phyloP scores from a whole-genome alignment of 2,329 filamentous ascomycete species.

The Verticillium nubilum region DNA sequence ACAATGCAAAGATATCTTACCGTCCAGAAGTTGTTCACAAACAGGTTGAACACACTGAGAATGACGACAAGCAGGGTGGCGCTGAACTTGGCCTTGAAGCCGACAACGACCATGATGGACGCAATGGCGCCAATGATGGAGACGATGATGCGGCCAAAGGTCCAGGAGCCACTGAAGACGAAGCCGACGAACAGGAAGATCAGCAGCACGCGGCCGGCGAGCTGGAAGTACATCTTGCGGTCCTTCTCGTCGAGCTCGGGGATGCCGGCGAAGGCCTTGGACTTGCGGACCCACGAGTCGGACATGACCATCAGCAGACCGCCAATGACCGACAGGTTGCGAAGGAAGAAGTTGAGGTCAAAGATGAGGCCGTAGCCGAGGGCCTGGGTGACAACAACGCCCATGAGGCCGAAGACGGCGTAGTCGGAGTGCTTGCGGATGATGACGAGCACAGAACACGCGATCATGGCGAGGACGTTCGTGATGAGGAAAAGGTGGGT shows the following conservation, averaged over 20 bases:
- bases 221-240: slow-evolving; percentile 99
- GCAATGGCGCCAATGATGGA: slow-evolving; percentile 81
- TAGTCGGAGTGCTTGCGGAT: slow-evolving; percentile 88
- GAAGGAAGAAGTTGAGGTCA: slow-evolving; percentile 99
- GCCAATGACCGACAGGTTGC: slow-evolving; percentile 95
- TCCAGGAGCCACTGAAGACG: slow-evolving; percentile 92
- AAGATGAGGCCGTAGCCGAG: slow-evolving; percentile 97
- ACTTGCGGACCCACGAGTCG: slow-evolving; percentile 97
- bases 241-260: slow-evolving; percentile 97
- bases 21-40: slow-evolving; percentile 99
- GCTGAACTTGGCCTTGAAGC: slow-evolving; percentile 99
- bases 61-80: slow-evolving; percentile 93
- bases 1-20: slow-evolving; percentile 48
- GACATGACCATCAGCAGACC: slow-evolving; percentile 97
- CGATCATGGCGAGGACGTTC: slow-evolving; percentile 85
- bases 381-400: slow-evolving; percentile 86
- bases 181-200: slow-evolving; percentile 98
- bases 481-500: slow-evolving; percentile 88
- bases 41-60: slow-evolving; percentile 89
- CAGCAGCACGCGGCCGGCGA: slow-evolving; percentile 87
- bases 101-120: slow-evolving; percentile 97
- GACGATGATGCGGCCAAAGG: slow-evolving; percentile 78
- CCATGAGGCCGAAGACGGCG: slow-evolving; percentile 84
- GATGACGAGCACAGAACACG: slow-evolving; percentile 82
- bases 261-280: slow-evolving; percentile 90